Evolutionary conservation across 2,329 filamentous ascomycete species (phyloP).

Genomic region (Claviceps fusiformis): DNA sequence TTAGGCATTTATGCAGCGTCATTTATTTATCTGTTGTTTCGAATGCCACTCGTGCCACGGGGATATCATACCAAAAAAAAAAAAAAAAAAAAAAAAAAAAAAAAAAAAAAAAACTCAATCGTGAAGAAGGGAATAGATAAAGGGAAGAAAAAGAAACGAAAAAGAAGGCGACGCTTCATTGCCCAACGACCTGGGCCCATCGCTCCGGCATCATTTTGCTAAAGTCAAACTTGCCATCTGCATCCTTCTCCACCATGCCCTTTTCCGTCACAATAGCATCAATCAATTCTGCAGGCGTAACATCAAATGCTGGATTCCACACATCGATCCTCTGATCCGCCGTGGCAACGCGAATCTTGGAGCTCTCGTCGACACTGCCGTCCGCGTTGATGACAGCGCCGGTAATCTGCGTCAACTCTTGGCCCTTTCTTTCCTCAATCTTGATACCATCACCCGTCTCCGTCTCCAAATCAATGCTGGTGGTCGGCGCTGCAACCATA

Average conservation of each 20-base stretch:
- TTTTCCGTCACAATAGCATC: slow-evolving; percentile 91
- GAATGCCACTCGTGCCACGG: too few species aligned
- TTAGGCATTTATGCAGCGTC: not conserved
- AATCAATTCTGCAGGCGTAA: slow-evolving; percentile 78
- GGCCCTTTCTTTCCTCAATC: slow-evolving; percentile 74
- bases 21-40: not conserved
- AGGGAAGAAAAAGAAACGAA: not conserved
- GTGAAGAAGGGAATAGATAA: too few species aligned
- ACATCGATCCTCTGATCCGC: slow-evolving; percentile 68
- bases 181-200: slow-evolving; percentile 26
- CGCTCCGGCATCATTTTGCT: slow-evolving; percentile 40
- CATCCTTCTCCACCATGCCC: slow-evolving; percentile 68
- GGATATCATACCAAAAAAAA: not conserved
- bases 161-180: not conserved
- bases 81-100: not conserved
- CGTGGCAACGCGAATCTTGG: slow-evolving; percentile 61
- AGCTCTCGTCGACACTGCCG: slow-evolving; percentile 47
- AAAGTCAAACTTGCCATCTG: slow-evolving; percentile 56
- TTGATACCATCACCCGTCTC: slow-evolving; percentile 65
- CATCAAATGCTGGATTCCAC: slow-evolving; percentile 96
- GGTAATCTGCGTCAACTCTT: slow-evolving; percentile 74
- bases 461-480: slow-evolving; percentile 80
- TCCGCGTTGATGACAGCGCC: slow-evolving; percentile 57
- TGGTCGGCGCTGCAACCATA: slow-evolving; percentile 85
- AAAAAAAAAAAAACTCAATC: too few species aligned